Conservation (phyloP, 768 basidiomycete genomes). For the Trametes cubensis region DNA sequence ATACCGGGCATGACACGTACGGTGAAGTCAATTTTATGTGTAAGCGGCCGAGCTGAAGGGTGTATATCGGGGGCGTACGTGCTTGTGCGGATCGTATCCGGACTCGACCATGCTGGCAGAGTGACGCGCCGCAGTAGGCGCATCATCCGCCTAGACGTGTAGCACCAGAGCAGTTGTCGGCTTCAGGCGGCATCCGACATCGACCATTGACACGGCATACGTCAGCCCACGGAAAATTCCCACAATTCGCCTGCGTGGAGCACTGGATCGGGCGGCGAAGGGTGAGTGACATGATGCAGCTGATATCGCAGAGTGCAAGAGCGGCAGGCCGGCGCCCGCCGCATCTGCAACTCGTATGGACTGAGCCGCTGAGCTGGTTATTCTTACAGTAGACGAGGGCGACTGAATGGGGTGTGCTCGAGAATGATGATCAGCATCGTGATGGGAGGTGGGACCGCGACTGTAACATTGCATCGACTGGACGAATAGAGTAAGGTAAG, state of each 20-base stretch:
- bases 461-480: not conserved
- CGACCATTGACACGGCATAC: not conserved
- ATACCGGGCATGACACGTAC: too few relatives aligned
- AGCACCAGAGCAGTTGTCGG: not conserved
- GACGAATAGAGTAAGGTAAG: not conserved
- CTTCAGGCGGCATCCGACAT: not conserved
- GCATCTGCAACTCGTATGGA: not conserved
- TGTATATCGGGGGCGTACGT: too few relatives aligned
- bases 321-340: not conserved
- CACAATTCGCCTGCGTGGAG: not conserved
- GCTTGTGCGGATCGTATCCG: not conserved
- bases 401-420: too few relatives aligned
- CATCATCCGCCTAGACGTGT: conserved; percentile 1
- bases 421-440: conserved; percentile 5
- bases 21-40: too few relatives aligned
- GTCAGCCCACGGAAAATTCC: not conserved
- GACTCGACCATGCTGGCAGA: not conserved
- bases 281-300: not conserved
- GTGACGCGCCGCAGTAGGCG: not conserved
- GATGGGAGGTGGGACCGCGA: not conserved
- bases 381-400: not conserved
- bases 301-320: not conserved
- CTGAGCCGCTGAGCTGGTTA: not conserved
- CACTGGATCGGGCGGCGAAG: too few relatives aligned
- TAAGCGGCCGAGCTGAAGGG: too few relatives aligned